phyloP scores from a whole-genome alignment of 1,139 yeast genomes.

The Yamadazyma mexicana region DNA sequence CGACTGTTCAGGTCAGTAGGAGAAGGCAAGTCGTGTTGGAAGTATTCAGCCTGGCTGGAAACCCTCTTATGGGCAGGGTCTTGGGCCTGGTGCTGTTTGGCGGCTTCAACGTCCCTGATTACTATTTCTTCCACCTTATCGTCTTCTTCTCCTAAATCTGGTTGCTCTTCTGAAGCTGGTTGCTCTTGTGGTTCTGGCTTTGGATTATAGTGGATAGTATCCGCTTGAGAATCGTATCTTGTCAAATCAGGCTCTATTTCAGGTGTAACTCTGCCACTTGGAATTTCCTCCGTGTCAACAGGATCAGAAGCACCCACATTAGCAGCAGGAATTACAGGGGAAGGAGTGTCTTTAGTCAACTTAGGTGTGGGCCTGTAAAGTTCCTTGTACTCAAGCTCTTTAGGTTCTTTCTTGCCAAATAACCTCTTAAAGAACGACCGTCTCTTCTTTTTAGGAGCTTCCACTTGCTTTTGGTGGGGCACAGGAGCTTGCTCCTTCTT shows the following conservation, averaged over 20 bases:
- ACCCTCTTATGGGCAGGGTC: background rate
- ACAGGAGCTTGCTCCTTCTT: background rate
- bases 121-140: background rate
- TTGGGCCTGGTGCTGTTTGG: background rate
- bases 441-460: conserved; percentile 10
- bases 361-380: conserved; percentile 20
- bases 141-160: background rate
- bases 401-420: conserved; percentile 13
- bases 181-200: background rate
- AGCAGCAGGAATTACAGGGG: background rate
- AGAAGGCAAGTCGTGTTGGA: background rate
- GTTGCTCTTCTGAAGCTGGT: too few relatives aligned
- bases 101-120: background rate
- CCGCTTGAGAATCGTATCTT: conserved; percentile 3
- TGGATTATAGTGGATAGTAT: conserved; percentile 2
- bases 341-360: conserved; percentile 5
- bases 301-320: background rate
- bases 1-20: background rate
- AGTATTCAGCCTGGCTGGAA: background rate
- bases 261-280: background rate
- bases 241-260: conserved; percentile 13
- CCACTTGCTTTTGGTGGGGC: background rate
- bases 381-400: conserved; percentile 13
- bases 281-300: background rate
- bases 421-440: conserved; percentile 22